These are phyloP conservation scores for Trichomonascaceae sp. DNA, from an alignment of 1,139 yeast species.

Conservation along the genomic window DNA sequence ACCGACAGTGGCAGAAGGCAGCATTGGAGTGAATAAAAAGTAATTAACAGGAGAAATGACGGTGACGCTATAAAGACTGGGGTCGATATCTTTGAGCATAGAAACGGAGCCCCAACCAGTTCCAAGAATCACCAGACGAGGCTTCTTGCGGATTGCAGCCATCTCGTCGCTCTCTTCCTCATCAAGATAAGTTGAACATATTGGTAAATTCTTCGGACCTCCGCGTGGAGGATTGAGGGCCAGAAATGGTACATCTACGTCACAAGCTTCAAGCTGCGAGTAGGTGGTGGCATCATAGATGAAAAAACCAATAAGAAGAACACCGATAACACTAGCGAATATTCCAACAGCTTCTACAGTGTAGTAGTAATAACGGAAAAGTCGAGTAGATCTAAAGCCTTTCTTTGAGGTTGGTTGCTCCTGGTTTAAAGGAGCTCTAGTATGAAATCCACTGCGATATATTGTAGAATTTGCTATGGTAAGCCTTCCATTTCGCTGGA, in stretches of 20 bases:
- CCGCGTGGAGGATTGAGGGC: conserved; percentile 53
- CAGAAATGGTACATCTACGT: conserved; percentile 40
- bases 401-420: neutral
- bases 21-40: conserved; percentile 52
- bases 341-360: conserved; percentile 20
- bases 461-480: neutral
- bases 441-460: neutral
- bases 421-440: neutral
- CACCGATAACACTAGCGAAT: conserved; percentile 16
- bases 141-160: conserved; percentile 39
- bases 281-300: conserved; percentile 59
- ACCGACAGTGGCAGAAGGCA: conserved; percentile 58
- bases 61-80: conserved; percentile 50
- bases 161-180: conserved; percentile 44
- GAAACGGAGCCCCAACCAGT: conserved; percentile 53
- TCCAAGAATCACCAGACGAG: conserved; percentile 51
- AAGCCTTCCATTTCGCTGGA: neutral
- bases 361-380: conserved; percentile 17
- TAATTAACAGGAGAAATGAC: conserved; percentile 58
- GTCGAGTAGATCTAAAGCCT: conserved; percentile 8
- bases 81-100: conserved; percentile 37
- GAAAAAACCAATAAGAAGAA: conserved; percentile 40
- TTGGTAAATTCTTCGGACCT: conserved; percentile 62
- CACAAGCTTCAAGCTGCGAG: conserved; percentile 32
- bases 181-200: conserved; percentile 47